These are phyloP conservation scores for Amaranthus cruentus DNA, from an alignment of 148 eudicot genomes.

Conservation along the genomic window DNA sequence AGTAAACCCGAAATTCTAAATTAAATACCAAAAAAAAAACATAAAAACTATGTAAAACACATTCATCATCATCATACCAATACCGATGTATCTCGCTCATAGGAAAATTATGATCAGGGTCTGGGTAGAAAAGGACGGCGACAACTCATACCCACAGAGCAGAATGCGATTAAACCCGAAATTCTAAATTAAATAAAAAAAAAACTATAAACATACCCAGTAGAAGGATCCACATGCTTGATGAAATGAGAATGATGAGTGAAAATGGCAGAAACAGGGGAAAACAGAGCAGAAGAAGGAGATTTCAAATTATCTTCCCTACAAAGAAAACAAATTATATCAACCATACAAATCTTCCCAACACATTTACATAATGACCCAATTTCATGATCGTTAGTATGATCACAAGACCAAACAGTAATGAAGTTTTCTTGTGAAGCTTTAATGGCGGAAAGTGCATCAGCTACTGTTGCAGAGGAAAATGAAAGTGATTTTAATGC, in stretches of 20 bases:
- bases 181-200: background rate
- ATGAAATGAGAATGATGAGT: slow-evolving; percentile 28
- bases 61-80: too few relatives aligned
- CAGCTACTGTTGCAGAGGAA: too few relatives aligned
- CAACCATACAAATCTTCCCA: slow-evolving; percentile 67
- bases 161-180: background rate
- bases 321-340: slow-evolving; percentile 62
- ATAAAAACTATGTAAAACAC: too few relatives aligned
- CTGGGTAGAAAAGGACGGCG: too few relatives aligned
- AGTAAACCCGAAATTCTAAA: too few relatives aligned
- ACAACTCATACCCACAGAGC: background rate
- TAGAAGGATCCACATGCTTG: slow-evolving; percentile 56
- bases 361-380: slow-evolving; percentile 44
- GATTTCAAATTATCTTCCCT: slow-evolving; percentile 41
- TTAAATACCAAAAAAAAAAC: too few relatives aligned
- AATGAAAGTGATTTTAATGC: too few relatives aligned
- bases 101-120: too few relatives aligned
- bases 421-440: too few relatives aligned
- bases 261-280: slow-evolving; percentile 57
- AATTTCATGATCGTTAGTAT: background rate
- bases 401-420: too few relatives aligned
- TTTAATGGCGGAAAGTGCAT: too few relatives aligned
- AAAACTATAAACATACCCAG: slow-evolving; percentile 38
- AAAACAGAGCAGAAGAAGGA: slow-evolving; percentile 52
- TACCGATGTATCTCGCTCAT: too few relatives aligned